Conservation (phyloP, 2,329 filamentous ascomycete genomes). For the Fonsecaea nubica region DNA sequence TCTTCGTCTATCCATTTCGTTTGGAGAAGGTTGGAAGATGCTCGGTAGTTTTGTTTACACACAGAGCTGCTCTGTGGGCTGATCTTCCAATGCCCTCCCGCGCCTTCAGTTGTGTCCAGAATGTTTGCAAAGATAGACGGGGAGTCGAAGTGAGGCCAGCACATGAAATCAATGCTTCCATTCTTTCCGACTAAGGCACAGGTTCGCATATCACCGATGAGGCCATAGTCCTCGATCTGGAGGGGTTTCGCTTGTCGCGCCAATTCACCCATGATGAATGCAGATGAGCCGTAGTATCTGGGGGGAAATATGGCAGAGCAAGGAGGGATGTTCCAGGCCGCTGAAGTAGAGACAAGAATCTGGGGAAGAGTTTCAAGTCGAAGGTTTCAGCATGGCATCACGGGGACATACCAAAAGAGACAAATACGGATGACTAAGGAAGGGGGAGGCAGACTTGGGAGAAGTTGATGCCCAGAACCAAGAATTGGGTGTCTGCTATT, state of each 20-base stretch:
- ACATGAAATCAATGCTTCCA: constrained; percentile 78
- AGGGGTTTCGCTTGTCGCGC: constrained; percentile 13
- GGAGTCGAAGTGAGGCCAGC: constrained; percentile 82
- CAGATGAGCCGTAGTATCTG: not conserved
- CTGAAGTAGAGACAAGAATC: not conserved
- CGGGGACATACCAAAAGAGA: constrained; percentile 18
- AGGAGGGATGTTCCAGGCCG: not conserved
- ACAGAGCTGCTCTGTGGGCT: constrained; percentile 58
- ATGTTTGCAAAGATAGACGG: constrained; percentile 77
- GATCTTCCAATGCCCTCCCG: constrained; percentile 68
- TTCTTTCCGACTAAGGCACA: constrained; percentile 77
- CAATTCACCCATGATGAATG: constrained; percentile 15
- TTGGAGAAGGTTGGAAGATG: constrained; percentile 75
- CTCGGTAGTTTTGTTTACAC: constrained; percentile 79
- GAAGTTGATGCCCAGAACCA: constrained; percentile 7
- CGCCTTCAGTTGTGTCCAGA: constrained; percentile 75
- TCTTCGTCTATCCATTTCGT: constrained; percentile 79
- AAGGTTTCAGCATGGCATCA: constrained; percentile 19
- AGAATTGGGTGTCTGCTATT: not conserved
- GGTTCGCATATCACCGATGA: constrained; percentile 82
- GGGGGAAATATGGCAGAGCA: not conserved
- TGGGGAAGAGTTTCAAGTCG: not conserved
- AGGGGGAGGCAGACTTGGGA: not conserved
- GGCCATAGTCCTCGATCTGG: constrained; percentile 75
- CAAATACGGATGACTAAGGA: constrained; percentile 21